phyloP scores from a whole-genome alignment of 31 red algal genomes.

The Asparagopsis taxiformis region DNA sequence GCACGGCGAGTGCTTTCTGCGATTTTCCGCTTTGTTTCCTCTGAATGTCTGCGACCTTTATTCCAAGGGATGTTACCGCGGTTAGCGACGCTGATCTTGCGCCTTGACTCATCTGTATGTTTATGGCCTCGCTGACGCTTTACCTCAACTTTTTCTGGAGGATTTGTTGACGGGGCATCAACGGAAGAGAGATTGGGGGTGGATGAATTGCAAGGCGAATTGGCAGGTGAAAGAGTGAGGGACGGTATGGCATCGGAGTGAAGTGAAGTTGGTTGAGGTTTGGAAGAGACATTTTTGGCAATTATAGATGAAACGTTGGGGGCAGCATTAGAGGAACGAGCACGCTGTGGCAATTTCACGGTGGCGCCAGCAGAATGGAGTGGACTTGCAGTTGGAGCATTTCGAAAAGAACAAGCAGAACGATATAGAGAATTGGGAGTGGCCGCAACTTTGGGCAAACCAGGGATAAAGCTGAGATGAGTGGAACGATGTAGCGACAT shows the following conservation, averaged over 20 bases:
- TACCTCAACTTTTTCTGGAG: background rate
- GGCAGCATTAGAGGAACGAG: background rate
- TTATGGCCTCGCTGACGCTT: constrained; percentile 23
- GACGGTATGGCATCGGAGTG: background rate
- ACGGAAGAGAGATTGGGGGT: background rate
- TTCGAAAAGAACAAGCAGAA: background rate
- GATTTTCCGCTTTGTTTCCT: constrained; percentile 88
- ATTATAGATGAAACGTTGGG: background rate
- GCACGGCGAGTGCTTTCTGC: constrained; percentile 62
- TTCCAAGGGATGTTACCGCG: constrained; percentile 93
- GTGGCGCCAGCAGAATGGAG: background rate
- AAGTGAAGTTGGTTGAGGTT: background rate
- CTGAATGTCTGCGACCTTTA: constrained; percentile 79
- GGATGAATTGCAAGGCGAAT: background rate
- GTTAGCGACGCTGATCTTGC: constrained; percentile 86
- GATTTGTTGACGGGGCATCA: background rate
- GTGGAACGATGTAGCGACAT: background rate
- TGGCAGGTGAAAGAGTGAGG: background rate
- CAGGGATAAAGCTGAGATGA: background rate
- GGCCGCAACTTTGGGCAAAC: background rate
- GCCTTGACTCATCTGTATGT: constrained; percentile 68
- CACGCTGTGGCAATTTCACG: background rate
- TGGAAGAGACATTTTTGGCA: background rate
- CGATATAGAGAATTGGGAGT: background rate
- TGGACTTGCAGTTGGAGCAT: background rate